Evolutionary conservation across 805 yeast genomes (phyloP), one percentile per base, ranked within the genome.

Genomic region (Saccharomycopsis lassenensis): DNA sequence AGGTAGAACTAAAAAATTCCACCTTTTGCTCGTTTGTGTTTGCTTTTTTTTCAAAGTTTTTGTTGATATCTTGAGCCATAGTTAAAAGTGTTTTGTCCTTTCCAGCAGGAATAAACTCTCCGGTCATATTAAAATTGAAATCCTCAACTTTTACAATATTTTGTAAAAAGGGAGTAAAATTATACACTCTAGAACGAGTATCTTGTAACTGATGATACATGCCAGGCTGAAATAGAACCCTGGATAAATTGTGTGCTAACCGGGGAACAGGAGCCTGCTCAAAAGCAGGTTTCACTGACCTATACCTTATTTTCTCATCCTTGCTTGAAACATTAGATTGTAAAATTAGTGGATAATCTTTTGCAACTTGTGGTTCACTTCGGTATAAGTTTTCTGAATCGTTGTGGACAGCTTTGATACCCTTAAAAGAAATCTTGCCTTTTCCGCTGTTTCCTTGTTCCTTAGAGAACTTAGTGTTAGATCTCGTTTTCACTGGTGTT

Each of bases 131-230:
- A 49, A 76, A 75, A 49, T 82, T 74, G 47, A 84, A 78, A 25
- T 82, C 77, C 18, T 72, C 67, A 22, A 79, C 66, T 4, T 74
- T 64, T 44, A 79, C 69, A 17, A 87, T 71, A 7, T 66, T 52
- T 43, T 69, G 68, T 29, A 89, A 58, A 37, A 58, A 62, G 2
- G 77, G 74, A 6, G 74, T 59, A 52, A 81, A 86, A 52, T 85
- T 83, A 55, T 65, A 76, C 2, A 74, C 76, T 31, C 76, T 64
- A 0, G 94, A 73, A 41, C 95, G 63, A 14, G 86, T 77, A 56
- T 87, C 95, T 49, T 73, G 74, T 22, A 82, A 55, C 41, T 69
- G 77, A 47, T 86, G 94, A 2, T 83, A 77, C 0, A 69, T 93
- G 53, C 51, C 37, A 0, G 95, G 95, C 21, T 79, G 75, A 52